A percentile compares a stretch with the other conserved stretches of the same genome.
phyloP scores from a whole-genome alignment of 2,329 filamentous ascomycete genomes.

The Fusarium anguioides region DNA sequence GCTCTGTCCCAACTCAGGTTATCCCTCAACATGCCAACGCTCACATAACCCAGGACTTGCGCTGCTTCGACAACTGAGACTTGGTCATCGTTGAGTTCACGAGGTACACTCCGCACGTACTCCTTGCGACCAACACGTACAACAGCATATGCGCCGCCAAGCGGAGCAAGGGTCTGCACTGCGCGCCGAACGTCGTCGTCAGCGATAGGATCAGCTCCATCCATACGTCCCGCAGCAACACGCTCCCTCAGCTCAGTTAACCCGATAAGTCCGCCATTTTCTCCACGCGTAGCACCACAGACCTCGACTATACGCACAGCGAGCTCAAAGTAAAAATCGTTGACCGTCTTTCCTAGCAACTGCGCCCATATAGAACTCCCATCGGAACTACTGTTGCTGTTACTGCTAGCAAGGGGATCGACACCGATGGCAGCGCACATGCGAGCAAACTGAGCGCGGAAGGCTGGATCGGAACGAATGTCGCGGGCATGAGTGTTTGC shows the following conservation, averaged over 20 bases:
- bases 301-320: conserved; percentile 96
- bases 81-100: conserved; percentile 95
- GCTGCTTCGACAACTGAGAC: conserved; percentile 91
- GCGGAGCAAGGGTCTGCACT: conserved; percentile 84
- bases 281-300: conserved; percentile 83
- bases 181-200: conserved; percentile 95
- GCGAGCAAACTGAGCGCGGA: conserved; percentile 95
- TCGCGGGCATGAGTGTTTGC: conserved; percentile 94
- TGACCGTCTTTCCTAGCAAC: conserved; percentile 88
- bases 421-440: conserved; percentile 99
- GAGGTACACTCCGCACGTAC: conserved; percentile 92
- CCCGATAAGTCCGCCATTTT: conserved; percentile 93
- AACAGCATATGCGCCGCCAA: conserved; percentile 89
- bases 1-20: conserved; percentile 89
- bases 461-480: conserved; percentile 93
- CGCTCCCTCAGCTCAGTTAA: conserved; percentile 82
- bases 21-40: conserved; percentile 84
- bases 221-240: conserved; percentile 77
- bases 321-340: conserved; percentile 98
- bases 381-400: conserved; percentile 54
- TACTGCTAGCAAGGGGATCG: conserved; percentile 79
- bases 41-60: conserved; percentile 90
- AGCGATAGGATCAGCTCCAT: conserved; percentile 82
- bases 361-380: conserved; percentile 88
- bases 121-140: conserved; percentile 84